Percentiles rank a stretch among this genome's conserved stretches.
Evolutionary conservation across 306 rosid species (phyloP).

Genomic region (Fragaria vesca): DNA sequence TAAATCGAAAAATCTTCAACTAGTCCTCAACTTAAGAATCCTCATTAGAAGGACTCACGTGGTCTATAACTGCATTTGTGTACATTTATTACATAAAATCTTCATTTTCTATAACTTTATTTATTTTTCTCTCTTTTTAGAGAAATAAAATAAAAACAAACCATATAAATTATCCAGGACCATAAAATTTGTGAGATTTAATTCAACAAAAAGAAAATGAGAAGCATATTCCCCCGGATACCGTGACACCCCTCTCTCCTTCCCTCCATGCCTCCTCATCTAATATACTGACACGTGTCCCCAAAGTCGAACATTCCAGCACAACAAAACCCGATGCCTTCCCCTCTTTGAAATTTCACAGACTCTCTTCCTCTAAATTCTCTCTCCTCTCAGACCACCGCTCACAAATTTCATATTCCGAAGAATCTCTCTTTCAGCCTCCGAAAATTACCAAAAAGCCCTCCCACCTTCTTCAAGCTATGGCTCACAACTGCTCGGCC

Average conservation of each 20-base stretch:
- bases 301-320: not conserved
- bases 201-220: not conserved
- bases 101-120: not conserved
- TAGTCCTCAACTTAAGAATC: too few species aligned
- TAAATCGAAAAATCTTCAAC: too few species aligned
- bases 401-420: slow-evolving; percentile 6
- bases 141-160: not conserved
- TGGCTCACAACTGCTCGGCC: not conserved
- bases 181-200: not conserved
- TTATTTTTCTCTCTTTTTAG: not conserved
- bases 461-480: not conserved
- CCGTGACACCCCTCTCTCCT: not conserved
- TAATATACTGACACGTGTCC: not conserved
- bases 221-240: not conserved
- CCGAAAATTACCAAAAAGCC: not conserved
- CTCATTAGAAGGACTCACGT: too few species aligned
- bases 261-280: not conserved
- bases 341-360: not conserved
- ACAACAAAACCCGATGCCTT: not conserved
- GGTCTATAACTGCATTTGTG: not conserved
- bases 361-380: not conserved
- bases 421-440: not conserved
- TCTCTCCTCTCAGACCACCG: not conserved
- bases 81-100: not conserved
- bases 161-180: not conserved